Conservation (phyloP, 257 asterid genomes). For the Lantana camara region DNA sequence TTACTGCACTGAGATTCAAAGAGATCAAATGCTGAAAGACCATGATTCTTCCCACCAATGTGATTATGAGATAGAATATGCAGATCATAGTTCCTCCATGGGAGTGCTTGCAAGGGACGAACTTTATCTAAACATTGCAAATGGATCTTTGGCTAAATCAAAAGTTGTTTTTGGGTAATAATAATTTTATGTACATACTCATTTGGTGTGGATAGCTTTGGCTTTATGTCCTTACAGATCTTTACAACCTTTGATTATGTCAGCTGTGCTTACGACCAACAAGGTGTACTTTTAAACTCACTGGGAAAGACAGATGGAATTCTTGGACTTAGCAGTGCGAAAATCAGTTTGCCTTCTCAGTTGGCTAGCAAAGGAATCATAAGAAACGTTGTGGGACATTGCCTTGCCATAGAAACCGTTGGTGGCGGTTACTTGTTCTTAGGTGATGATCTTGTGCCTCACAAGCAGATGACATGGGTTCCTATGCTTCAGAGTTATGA, state of each 20-base stretch:
- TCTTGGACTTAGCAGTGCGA: conserved; percentile 71
- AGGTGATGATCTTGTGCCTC: conserved; percentile 73
- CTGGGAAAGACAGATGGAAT: conserved; percentile 75
- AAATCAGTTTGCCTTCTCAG: conserved; percentile 74
- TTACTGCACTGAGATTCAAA: conserved; percentile 56
- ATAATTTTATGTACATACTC: conserved; percentile 32
- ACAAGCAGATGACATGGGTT: conserved; percentile 64
- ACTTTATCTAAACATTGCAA: conserved; percentile 54
- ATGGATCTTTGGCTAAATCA: conserved; percentile 56
- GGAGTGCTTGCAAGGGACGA: conserved; percentile 78
- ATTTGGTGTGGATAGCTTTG: not conserved
- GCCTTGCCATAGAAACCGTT: conserved; percentile 52
- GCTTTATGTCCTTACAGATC: conserved; percentile 4
- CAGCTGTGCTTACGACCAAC: conserved; percentile 88
- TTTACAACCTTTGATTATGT: conserved; percentile 17
- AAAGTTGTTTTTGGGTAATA: conserved; percentile 64
- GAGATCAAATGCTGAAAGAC: conserved; percentile 29
- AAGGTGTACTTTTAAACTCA: conserved; percentile 65
- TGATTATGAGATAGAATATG: conserved; percentile 79
- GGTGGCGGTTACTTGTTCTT: conserved; percentile 75
- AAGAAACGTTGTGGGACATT: conserved; percentile 69
- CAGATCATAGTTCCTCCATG: conserved; percentile 74
- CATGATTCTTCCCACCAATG: conserved; percentile 66
- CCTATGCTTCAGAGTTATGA: conserved; percentile 59
- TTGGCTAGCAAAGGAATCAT: conserved; percentile 57